Percentiles rank a stretch among this genome's conserved stretches.
Evolutionary conservation across 148 eudicot species (phyloP).

Genomic region (Vaccinium darrowii): DNA sequence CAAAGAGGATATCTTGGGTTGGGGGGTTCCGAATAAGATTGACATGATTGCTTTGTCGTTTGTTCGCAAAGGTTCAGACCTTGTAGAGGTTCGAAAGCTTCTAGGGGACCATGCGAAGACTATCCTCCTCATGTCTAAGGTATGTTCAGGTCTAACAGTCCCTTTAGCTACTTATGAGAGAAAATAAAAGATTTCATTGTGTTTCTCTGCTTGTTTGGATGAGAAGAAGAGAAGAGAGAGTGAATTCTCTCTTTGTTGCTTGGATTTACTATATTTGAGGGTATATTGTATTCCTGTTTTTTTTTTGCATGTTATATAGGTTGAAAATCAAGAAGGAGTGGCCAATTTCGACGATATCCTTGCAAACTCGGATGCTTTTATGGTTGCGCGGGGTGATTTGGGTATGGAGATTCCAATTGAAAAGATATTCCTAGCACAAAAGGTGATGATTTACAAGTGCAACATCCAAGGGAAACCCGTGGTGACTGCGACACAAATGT

Average conservation of each 20-base stretch:
- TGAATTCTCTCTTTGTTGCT: neutral
- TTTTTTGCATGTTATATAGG: neutral
- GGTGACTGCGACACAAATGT: slow-evolving; percentile 28
- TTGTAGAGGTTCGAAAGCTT: slow-evolving; percentile 21
- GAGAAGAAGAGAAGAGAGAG: neutral
- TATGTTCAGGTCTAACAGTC: neutral
- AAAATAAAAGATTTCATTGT: neutral
- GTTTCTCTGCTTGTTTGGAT: neutral
- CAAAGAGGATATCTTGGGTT: slow-evolving; percentile 20
- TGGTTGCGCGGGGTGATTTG: slow-evolving; percentile 26
- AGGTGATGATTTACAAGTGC: slow-evolving; percentile 24
- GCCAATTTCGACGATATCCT: slow-evolving; percentile 25
- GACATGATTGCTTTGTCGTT: slow-evolving; percentile 28
- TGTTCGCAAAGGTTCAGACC: slow-evolving; percentile 30
- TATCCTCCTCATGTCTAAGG: slow-evolving; percentile 29
- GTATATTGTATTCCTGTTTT: neutral
- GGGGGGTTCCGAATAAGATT: slow-evolving; percentile 25
- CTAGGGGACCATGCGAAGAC: slow-evolving; percentile 25
- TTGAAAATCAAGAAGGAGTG: slow-evolving; percentile 31
- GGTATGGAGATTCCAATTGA: slow-evolving; percentile 29
- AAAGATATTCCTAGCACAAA: slow-evolving; percentile 27
- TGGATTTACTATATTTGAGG: neutral
- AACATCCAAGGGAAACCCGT: slow-evolving; percentile 24
- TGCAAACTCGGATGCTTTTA: slow-evolving; percentile 24
- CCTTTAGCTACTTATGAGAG: neutral